Conservation (phyloP, 2,329 filamentous ascomycete genomes). For the Penicillium sp. region DNA sequence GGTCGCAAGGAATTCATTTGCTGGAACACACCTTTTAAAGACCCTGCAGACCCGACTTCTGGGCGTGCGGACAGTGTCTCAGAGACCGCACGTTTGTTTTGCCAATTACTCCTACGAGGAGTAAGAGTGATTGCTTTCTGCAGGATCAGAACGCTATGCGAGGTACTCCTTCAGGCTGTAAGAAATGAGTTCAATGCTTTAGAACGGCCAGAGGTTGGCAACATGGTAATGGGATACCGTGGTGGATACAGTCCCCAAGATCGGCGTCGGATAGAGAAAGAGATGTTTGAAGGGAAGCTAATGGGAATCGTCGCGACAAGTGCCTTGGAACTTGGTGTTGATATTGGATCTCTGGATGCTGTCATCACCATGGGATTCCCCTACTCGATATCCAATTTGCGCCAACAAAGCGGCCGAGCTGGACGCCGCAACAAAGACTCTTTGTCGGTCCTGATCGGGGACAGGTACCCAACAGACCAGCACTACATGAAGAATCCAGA, state of each 20-base stretch:
- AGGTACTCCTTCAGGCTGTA: constrained; percentile 75
- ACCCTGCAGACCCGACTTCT: constrained; percentile 80
- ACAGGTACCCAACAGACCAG: constrained; percentile 87
- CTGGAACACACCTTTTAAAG: constrained; percentile 96
- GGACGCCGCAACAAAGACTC: constrained; percentile 92
- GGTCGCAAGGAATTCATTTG: constrained; percentile 93
- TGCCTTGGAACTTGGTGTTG: constrained; percentile 88
- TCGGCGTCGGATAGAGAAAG: constrained; percentile 78
- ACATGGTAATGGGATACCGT: constrained; percentile 88
- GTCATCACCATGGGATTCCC: constrained; percentile 94
- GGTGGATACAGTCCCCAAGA: constrained; percentile 94
- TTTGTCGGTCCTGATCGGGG: constrained; percentile 82
- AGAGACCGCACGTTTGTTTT: constrained; percentile 88
- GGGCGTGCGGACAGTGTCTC: constrained; percentile 78
- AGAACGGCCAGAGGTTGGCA: constrained; percentile 70
- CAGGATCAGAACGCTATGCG: constrained; percentile 81
- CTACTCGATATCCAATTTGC: constrained; percentile 88
- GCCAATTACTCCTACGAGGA: constrained; percentile 80
- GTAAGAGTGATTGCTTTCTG: constrained; percentile 93
- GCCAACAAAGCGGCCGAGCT: constrained; percentile 91
- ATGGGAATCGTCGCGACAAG: constrained; percentile 92
- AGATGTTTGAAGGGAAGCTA: constrained; percentile 96
- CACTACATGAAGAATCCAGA: constrained; percentile 96
- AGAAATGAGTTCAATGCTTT: constrained; percentile 72
- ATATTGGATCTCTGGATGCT: constrained; percentile 90